These are phyloP conservation scores for Trichoderma cornu-damae DNA, from an alignment of 2,329 filamentous ascomycete species.

Conservation along the genomic window DNA sequence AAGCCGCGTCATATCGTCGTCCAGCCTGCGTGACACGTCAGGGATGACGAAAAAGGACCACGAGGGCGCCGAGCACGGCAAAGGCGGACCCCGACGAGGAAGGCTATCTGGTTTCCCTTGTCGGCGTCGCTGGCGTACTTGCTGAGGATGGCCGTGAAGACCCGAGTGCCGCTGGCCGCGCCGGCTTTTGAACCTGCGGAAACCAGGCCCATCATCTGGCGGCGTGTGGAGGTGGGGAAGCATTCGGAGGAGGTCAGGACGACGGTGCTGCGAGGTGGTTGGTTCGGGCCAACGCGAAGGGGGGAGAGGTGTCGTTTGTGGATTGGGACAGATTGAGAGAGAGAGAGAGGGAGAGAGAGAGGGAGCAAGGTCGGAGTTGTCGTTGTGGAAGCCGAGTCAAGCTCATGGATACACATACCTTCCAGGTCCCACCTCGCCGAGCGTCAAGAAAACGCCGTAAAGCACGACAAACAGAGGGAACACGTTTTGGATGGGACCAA, in stretches of 20 bases:
- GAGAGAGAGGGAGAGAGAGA: no score
- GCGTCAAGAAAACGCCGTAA: conserved; percentile 45
- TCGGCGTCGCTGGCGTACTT: conserved; percentile 36
- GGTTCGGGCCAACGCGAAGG: background rate
- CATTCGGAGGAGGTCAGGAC: conserved; percentile 41
- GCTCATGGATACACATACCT: no score
- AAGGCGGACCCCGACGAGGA: conserved; percentile 48
- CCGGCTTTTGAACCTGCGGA: conserved; percentile 46
- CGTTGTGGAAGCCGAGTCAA: background rate
- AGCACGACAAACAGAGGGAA: conserved; percentile 48
- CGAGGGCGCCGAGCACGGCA: conserved; percentile 31
- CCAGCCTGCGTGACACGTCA: conserved; percentile 26
- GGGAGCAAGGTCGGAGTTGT: background rate
- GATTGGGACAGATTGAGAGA: no score
- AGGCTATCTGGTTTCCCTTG: conserved; percentile 45
- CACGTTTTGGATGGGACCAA: conserved; percentile 40
- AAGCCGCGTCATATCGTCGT: conserved; percentile 30
- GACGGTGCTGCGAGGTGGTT: conserved; percentile 29
- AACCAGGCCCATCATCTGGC: conserved; percentile 45
- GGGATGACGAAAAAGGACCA: conserved; percentile 25
- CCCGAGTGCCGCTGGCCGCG: conserved; percentile 46
- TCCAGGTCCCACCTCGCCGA: conserved; percentile 49
- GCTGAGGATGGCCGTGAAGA: conserved; percentile 47
- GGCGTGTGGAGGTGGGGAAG: conserved; percentile 46
- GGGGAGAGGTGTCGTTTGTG: background rate